Base-by-base conservation (phyloP, 31 red algal species). In the Asparagopsis taxiformis region DNA sequence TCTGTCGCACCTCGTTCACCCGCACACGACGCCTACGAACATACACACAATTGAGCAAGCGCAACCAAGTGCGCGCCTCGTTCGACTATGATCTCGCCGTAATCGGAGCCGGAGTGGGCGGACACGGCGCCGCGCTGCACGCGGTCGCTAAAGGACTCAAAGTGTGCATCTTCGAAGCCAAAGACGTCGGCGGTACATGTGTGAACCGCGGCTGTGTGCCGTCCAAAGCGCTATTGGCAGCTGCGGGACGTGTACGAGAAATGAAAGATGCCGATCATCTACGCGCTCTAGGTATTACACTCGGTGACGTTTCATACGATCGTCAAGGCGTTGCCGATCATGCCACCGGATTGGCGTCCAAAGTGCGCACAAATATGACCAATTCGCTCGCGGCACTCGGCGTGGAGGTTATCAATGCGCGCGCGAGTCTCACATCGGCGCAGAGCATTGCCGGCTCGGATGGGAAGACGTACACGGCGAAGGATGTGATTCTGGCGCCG, bases 201-300 rank as follows among this genome's bases (percentile, higher is more conserved):
- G 96, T 99, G 31, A 99, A 99, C 59, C 88, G 96, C 22, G 96
- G 96, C 20, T 99, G 96, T 39, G 96, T 99, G 32, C 91, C 95
- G 21, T 98, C 96, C 5, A 99, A 99, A 72, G 91, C 91, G 34
- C 82, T 99, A 9, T 79, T 99, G 10, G 91, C 91, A 22, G 88
- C 96, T 36, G 68, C 96, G 28, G 88, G 91, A 55, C 80, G 91
- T 22, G 74, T 95, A 61, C 88, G 96, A 24, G 96, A 99, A 33
- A 74, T 95, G 78, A 70, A 77, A 17, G 70, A 87, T 58, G 65
- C 77, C 5, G 65, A 83, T 51, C 91, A 91, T 51, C 34, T 95
- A 29, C 63, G 74, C 3, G 68, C 82, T 1, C 49, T 95, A 17
- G 91, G 96, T 28, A 88, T 95, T n/a, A 56, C 83, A 9, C 32